Base-by-base conservation (phyloP, 2,329 filamentous ascomycete genomes). In the Coleophoma eucalyptorum region DNA sequence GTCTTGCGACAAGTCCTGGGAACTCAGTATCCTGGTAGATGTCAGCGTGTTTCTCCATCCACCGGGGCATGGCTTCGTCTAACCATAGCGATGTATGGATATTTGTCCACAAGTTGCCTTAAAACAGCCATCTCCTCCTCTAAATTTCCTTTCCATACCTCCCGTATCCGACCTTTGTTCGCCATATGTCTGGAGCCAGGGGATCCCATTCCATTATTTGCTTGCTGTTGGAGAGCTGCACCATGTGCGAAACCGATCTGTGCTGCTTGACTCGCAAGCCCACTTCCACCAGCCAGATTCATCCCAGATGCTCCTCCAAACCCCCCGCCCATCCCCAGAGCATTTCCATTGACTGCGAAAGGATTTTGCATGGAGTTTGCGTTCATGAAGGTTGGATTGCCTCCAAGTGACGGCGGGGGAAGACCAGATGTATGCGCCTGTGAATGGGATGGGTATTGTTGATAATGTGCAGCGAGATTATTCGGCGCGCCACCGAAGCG, bases 71-170 rank as follows among this genome's bases (percentile, higher is more conserved):
- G 43, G 45, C 48, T 50, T 49, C 48, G 40, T 66, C 87, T 76
- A 75, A 96, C 92, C 94, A 99, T 97, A 62, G 92, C 93, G 70
- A 99, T 93, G 67, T 95, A 97, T 40, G 91, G 90, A 69, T 95
- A 97, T 63, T 88, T 89, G 55, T 96, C 89, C 57, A 97, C 84
- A 62, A 97, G 74, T 52, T 88, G 83, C 67, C 93, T 81, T 59
- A 99, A 71, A 46, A 88, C 76, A 8, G 83, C 86, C 87, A 99
- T 94, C 73, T 99, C 94, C 65, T 95, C 88, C 21, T 89, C 82
- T 56, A 97, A 72, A 64, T 97, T 97, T 61, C 90, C 83, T 67
- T 87, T 88, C 94, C 94, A 99, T 37, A 99, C 94, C 64, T 99
- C 93, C 58, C 92, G 83, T 85, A 97, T 97, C 67, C 91, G 80